Percentiles rank a stretch among this genome's conserved stretches.
Evolutionary conservation across 1,139 yeast genomes (phyloP).

Genomic region (Candida smagusa): DNA sequence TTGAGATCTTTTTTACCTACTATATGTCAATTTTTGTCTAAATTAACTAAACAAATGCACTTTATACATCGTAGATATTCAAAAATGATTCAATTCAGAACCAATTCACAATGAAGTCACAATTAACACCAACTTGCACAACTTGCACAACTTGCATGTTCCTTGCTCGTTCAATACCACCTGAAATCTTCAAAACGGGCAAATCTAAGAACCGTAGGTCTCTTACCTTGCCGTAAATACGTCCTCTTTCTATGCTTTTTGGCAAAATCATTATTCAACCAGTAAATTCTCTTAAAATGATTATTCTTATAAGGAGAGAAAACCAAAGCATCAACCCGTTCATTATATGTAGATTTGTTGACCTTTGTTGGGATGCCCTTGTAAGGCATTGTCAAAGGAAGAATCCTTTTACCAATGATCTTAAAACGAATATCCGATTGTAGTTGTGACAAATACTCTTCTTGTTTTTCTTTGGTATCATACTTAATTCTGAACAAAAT

Average conservation of each 20-base stretch:
- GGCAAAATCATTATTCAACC: constrained; percentile 20
- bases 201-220: constrained; percentile 1
- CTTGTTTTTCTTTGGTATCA: constrained; percentile 23
- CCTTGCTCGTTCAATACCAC: too few relatives aligned
- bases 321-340: constrained; percentile 23
- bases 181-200: constrained; percentile 6
- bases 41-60: too few relatives aligned
- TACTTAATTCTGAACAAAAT: constrained; percentile 37
- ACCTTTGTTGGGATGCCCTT: constrained; percentile 5
- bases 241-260: constrained; percentile 3
- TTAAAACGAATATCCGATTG: constrained; percentile 19
- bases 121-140: too few relatives aligned
- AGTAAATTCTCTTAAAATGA: constrained; percentile 33
- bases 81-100: too few relatives aligned
- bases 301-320: constrained; percentile 26
- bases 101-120: too few relatives aligned
- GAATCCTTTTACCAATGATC: constrained; percentile 5
- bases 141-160: too few relatives aligned
- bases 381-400: constrained; percentile 8
- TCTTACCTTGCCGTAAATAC: constrained; percentile 3
- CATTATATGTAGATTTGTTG: constrained; percentile 2
- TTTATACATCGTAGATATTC: too few relatives aligned
- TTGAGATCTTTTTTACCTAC: too few relatives aligned
- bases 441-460: constrained; percentile 24
- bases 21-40: too few relatives aligned